phyloP scores from a whole-genome alignment of 2,329 filamentous ascomycete genomes.

The Botrytis sinoallii region DNA sequence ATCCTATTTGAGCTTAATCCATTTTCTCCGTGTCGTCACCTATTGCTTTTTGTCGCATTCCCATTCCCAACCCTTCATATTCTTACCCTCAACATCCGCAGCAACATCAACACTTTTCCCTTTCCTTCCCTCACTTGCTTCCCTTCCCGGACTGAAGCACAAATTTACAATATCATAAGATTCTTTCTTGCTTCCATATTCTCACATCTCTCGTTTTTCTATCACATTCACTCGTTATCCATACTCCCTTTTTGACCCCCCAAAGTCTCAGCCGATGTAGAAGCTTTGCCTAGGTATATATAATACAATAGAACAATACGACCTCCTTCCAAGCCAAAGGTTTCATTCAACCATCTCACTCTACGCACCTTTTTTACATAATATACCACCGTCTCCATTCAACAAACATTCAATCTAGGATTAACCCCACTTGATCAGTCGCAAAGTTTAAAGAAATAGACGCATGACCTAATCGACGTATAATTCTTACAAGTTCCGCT shows the following conservation, averaged over 20 bases:
- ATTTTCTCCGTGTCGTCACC: background rate
- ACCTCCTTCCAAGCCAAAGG: background rate
- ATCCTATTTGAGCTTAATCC: background rate
- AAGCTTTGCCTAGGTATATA: background rate
- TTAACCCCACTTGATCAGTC: slow-evolving; percentile 10
- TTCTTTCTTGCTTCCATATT: background rate
- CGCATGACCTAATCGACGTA: slow-evolving; percentile 12
- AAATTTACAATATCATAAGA: background rate
- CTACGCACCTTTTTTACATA: slow-evolving; percentile 14
- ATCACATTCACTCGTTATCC: slow-evolving; percentile 11
- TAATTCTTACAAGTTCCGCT: background rate
- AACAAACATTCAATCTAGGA: slow-evolving; percentile 3
- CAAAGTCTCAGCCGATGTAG: background rate
- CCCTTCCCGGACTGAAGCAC: background rate
- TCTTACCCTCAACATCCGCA: slow-evolving; percentile 8
- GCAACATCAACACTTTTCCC: background rate
- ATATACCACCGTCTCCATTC: slow-evolving; percentile 3
- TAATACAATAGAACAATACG: background rate
- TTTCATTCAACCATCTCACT: background rate
- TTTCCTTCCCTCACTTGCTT: background rate
- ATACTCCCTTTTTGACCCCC: background rate
- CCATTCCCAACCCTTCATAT: slow-evolving; percentile 2
- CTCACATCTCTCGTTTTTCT: background rate
- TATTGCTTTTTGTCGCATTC: background rate
- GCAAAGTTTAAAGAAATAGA: background rate